A percentile compares a stretch with the other conserved stretches of the same genome.
Evolutionary conservation across 2,329 filamentous ascomycete genomes (phyloP).

Genomic region (Colletotrichum sp.): DNA sequence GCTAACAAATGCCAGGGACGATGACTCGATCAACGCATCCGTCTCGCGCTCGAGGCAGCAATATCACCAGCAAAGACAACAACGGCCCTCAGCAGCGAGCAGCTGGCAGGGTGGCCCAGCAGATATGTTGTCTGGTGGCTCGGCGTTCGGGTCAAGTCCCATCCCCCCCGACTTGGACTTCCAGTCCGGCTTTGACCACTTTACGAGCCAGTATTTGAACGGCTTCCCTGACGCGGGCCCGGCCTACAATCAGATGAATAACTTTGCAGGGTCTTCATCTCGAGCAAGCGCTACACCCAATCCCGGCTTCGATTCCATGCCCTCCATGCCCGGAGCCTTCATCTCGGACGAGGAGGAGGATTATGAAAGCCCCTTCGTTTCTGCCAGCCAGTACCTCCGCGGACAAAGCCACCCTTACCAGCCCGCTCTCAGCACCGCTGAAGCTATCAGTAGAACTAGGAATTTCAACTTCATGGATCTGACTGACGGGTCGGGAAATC

Average conservation of each 20-base stretch:
- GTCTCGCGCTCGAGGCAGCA: background rate
- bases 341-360: background rate
- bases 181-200: background rate
- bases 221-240: background rate
- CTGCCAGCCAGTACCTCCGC: background rate
- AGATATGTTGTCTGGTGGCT: background rate
- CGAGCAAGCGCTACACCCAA: background rate
- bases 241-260: background rate
- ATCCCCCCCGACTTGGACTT: no score
- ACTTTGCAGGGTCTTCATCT: background rate
- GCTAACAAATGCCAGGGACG: slow-evolving; percentile 33
- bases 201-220: background rate
- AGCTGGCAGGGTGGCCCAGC: background rate
- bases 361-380: background rate
- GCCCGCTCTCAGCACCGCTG: background rate
- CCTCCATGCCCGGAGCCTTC: slow-evolving; percentile 7
- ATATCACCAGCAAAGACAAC: background rate
- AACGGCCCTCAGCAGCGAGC: background rate
- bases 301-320: background rate
- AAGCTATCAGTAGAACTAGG: slow-evolving; percentile 13
- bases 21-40: slow-evolving; percentile 33
- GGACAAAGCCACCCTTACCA: background rate
- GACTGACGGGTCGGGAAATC: slow-evolving; percentile 39
- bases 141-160: background rate
- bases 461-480: slow-evolving; percentile 20